Evolutionary conservation across 441 rosid species (phyloP).

Genomic region (Mallotus japonicus): DNA sequence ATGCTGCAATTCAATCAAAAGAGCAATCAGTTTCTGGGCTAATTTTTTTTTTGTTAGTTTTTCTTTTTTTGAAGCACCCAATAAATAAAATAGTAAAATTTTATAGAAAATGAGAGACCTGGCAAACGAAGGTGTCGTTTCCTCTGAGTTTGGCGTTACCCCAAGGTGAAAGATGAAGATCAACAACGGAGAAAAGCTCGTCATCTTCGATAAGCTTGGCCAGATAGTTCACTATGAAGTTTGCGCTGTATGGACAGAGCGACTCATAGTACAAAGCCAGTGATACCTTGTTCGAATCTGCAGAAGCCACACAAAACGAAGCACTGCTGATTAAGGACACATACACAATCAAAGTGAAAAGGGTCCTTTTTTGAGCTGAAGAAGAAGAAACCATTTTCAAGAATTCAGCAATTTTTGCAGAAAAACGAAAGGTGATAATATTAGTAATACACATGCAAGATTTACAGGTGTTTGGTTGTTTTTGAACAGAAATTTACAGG

Average conservation of each 20-base stretch:
- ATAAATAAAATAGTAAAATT: not conserved
- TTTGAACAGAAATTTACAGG: too few relatives aligned
- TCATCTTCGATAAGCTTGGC: conserved; percentile 44
- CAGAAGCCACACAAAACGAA: conserved; percentile 27
- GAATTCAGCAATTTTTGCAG: not conserved
- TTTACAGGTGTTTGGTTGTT: too few relatives aligned
- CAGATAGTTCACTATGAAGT: conserved; percentile 59
- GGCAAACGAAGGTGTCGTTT: conserved; percentile 63
- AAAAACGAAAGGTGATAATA: not conserved
- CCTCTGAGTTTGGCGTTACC: conserved; percentile 62
- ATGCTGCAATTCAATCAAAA: conserved; percentile 48
- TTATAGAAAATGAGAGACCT: conserved; percentile 37
- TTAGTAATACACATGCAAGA: too few relatives aligned
- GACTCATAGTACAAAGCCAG: conserved; percentile 74
- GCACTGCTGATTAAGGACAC: conserved; percentile 16
- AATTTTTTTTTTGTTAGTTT: not conserved
- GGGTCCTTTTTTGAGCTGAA: conserved; percentile 2
- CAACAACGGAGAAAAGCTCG: conserved; percentile 65
- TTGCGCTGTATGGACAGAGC: conserved; percentile 73
- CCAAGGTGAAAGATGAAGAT: conserved; percentile 75
- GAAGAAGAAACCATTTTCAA: conserved; percentile 23
- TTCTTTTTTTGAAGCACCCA: not conserved
- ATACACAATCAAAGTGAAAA: not conserved
- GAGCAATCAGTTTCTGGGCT: not conserved
- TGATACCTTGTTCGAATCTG: conserved; percentile 43